Base-by-base conservation (phyloP, 257 asterid genomes). In the Striga asiatica region DNA sequence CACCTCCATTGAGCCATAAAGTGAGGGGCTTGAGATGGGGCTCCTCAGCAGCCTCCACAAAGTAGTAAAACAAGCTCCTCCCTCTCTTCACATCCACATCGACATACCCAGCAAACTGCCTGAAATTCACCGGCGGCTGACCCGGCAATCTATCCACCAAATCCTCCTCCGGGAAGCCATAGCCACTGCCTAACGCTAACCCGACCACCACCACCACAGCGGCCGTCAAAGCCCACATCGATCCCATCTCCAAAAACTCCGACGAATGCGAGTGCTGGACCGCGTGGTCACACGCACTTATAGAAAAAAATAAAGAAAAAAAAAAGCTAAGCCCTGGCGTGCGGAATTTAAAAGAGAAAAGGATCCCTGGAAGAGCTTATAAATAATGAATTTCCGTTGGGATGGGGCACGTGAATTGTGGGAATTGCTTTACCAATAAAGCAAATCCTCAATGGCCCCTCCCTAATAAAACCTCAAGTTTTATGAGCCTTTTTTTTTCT, bases 1-100 rank as follows among this genome's bases (percentile, higher is more conserved):
- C 39, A 89, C 98, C 98, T 83, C 98, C 98, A 83, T 89, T 89
- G 56, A 89, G 91, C 98, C 98, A 89, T 11, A 89, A 74, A 66
- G 94, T 58, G 6, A 89, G 84, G 20, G 98, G 98, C 55, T 81
- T 89, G 41, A 57, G 76, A 72, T 68, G 64, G 64, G 98, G 77
- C 5, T 89, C 78, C 24, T 70, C 66, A 8, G 62, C 88, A 72
- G 98, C 96, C 74, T 89, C 98, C 50, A 80, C 98, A 74, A 86
- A 86, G 67, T 89, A 89, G 66, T 89, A 89, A 73, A 86, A 89
- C 70, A 89, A 78, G 65, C 96, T 89, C 66, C 91, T 83, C 55
- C 96, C 96, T 35, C 80, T 70, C 45, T 73, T 81, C 51, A 74
- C 46, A 80, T 89, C 96, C 58, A 89, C 94, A 75, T 86, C 96